Percentiles rank a stretch among this genome's conserved stretches.
Evolutionary conservation across 73 alveolate species (phyloP).

Genomic region (Diophrys appendiculata): DNA sequence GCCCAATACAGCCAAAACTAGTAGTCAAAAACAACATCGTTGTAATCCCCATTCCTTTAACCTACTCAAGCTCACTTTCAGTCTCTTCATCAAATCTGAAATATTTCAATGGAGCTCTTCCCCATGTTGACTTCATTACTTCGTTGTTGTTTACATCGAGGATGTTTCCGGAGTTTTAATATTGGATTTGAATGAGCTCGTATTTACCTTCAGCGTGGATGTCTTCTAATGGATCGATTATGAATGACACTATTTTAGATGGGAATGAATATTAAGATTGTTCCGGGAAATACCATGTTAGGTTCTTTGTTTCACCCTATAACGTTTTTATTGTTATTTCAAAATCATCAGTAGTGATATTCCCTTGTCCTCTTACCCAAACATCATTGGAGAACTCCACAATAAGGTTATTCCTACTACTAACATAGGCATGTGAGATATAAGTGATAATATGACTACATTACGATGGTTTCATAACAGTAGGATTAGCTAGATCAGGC

Average conservation of each 20-base stretch:
- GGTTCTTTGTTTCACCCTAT: background rate
- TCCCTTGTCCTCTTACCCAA: slow-evolving; percentile 29
- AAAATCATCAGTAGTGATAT: slow-evolving; percentile 18
- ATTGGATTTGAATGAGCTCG: background rate
- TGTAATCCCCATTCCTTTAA: background rate
- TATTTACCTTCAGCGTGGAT: background rate
- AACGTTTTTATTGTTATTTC: background rate
- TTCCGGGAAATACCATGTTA: slow-evolving; percentile 14
- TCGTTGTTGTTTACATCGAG: background rate
- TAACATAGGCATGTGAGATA: slow-evolving; percentile 3
- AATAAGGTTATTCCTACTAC: slow-evolving; percentile 11
- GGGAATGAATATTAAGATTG: slow-evolving; percentile 18
- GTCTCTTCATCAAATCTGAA: background rate
- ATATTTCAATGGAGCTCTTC: background rate
- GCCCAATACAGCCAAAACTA: background rate
- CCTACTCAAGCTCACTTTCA: background rate
- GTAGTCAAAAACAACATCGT: background rate
- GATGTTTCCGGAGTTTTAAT: background rate
- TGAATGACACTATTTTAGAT: slow-evolving; percentile 3
- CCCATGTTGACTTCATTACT: background rate
- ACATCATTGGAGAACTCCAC: slow-evolving; percentile 28
- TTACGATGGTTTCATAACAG: slow-evolving; percentile 1
- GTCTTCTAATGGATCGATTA: background rate
- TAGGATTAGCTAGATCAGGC: no score
- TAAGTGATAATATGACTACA: slow-evolving; percentile 28